Conservation (phyloP, 768 basidiomycete species). For the Tylopilus sp. region DNA sequence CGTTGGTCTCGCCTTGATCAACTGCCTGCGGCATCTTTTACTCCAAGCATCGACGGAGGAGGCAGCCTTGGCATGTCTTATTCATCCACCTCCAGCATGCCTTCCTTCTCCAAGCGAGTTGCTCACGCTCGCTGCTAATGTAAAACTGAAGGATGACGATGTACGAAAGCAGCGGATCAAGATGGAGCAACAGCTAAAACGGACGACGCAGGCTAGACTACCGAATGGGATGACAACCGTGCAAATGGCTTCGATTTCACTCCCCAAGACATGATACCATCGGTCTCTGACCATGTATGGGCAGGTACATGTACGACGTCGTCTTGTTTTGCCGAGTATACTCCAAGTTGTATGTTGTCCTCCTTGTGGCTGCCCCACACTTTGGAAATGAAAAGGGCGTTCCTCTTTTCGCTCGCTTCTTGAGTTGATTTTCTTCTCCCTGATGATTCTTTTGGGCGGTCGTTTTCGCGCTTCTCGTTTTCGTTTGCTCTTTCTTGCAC, state of each 20-base stretch:
- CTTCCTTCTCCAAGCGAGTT: constrained; percentile 62
- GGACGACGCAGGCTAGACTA: constrained; percentile 44
- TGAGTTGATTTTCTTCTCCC: not conserved
- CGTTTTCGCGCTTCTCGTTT: not conserved
- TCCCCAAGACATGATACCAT: constrained; percentile 16
- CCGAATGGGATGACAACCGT: constrained; percentile 25
- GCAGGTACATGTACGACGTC: not conserved
- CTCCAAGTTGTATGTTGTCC: constrained; percentile 13
- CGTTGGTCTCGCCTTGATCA: constrained; percentile 63
- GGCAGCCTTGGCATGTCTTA: constrained; percentile 45
- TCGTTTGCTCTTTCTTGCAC: not conserved
- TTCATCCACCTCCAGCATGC: constrained; percentile 46
- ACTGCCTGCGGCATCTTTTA: constrained; percentile 56
- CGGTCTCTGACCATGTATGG: not conserved
- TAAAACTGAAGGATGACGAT: constrained; percentile 80
- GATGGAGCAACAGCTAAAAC: constrained; percentile 70
- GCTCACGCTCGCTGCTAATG: constrained; percentile 53
- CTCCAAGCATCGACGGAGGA: constrained; percentile 49
- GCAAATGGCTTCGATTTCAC: constrained; percentile 28
- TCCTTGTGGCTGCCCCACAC: not conserved
- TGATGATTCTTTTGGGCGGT: not conserved
- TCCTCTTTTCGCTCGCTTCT: not conserved
- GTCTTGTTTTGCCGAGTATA: constrained; percentile 7
- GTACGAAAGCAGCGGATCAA: constrained; percentile 71
- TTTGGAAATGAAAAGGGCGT: not conserved